Percentiles rank a stretch among this genome's conserved stretches.
Conservation (phyloP, 371 early-diverging fungal species). For the Mortierella sp. region DNA sequence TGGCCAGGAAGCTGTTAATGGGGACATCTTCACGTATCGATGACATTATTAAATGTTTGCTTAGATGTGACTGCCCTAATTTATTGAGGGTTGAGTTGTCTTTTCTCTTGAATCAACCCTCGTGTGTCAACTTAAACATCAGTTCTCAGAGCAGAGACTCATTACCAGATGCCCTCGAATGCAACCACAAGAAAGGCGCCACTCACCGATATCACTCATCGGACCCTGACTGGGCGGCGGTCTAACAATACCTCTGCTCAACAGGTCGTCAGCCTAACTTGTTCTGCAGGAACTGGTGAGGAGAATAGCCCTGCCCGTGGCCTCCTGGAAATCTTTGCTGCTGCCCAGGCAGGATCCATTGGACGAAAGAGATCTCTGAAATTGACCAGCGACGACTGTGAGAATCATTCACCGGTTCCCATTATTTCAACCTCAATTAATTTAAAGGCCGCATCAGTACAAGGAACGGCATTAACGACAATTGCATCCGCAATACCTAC, state of each 20-base stretch:
- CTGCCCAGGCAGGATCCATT: constrained; percentile 37
- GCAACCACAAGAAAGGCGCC: constrained; percentile 22
- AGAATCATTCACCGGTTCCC: constrained; percentile 4
- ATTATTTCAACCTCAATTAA: not conserved
- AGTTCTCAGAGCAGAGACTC: not conserved
- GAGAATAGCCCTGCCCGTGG: constrained; percentile 36
- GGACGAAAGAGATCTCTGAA: constrained; percentile 45
- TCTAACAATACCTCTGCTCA: constrained; percentile 24
- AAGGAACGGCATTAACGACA: not conserved
- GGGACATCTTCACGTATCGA: not conserved
- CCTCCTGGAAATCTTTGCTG: constrained; percentile 49
- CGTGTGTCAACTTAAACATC: not conserved
- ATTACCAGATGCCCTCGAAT: constrained; percentile 25
- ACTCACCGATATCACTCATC: constrained; percentile 47
- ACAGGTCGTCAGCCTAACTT: constrained; percentile 17
- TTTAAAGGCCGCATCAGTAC: constrained; percentile 7
- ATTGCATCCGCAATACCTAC: not conserved
- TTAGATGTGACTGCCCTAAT: no score
- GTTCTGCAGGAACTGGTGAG: constrained; percentile 26
- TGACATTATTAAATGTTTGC: not conserved
- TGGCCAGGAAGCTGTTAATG: constrained; percentile 83
- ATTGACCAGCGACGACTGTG: constrained; percentile 25
- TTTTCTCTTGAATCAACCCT: not conserved
- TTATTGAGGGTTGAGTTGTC: not conserved
- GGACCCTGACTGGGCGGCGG: constrained; percentile 22